Evolutionary conservation across 1,284 basidiomycete species (phyloP), one percentile per base, ranked within the genome.

Genomic region (Malassezia caprae): DNA sequence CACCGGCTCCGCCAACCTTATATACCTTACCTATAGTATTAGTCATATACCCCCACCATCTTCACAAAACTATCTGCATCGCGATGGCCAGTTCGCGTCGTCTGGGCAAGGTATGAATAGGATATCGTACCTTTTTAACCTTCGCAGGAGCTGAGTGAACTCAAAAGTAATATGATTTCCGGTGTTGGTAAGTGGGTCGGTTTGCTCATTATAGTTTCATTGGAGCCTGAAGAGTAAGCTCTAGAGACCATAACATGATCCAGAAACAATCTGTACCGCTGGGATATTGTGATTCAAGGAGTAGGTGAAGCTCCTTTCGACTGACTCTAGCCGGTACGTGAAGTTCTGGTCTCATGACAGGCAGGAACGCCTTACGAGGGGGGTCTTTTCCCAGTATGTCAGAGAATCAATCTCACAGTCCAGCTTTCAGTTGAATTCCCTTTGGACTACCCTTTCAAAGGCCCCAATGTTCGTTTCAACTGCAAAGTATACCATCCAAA

Each of bases 381-480:
- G 2, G 55, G 55, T 15, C 17, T 26, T 10, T 57, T 57, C 8
- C 44, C 35, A 2, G 49, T 57, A 39, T 24, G 54, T 47, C 8
- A 10, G 13, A 24, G 17, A 28, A n/a, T 1, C 1, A 31, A 21
- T 44, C 13, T 19, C n/a, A 19, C n/a, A 24, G 8, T 11, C 27
- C 24, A 56, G 54, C 40, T 56, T 15, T 8, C 26, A 10, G 27
- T 74, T 17, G 72, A 73, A 30, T 75, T 75, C 48, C 69, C 73
- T 39, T 59, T 67, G 48, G 73, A 75, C 52, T 75, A 74, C 53
- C 73, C 73, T 5, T 75, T 75, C 63, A 74, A 74, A 61, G 65
- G 69, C 23, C 72, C 72, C 31, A 69, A 65, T n/a, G 60, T 73
- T 35, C 61, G 59, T 17, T 72, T 74, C 59, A 51, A 53, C 56